Evolutionary conservation across 495 filamentous ascomycete species (phyloP).

Genomic region (Acidiella bohemica): DNA sequence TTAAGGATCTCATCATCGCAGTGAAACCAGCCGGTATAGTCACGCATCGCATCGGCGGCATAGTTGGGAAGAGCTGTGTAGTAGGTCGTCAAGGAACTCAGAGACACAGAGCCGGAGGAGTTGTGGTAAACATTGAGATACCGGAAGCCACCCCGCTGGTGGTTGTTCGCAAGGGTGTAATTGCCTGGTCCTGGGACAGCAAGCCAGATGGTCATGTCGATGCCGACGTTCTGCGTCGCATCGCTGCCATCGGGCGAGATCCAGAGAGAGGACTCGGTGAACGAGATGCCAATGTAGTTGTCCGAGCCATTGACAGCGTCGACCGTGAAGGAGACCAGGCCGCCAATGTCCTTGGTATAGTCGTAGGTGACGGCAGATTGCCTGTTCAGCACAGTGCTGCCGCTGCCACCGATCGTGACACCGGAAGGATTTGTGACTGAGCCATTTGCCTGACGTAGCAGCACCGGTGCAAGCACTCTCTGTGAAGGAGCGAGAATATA

Average conservation of each 20-base stretch:
- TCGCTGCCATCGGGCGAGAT: constrained; percentile 28
- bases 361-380: constrained; percentile 31
- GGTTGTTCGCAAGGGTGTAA: constrained; percentile 23
- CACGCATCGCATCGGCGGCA: constrained; percentile 10
- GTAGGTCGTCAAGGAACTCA: constrained; percentile 2
- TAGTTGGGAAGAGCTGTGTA: constrained; percentile 8
- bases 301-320: constrained; percentile 13
- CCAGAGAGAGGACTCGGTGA: constrained; percentile 31
- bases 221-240: constrained; percentile 26
- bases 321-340: constrained; percentile 27
- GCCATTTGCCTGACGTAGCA: constrained; percentile 25
- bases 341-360: constrained; percentile 31
- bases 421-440: constrained; percentile 21
- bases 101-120: not conserved
- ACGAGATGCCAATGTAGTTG: constrained; percentile 29
- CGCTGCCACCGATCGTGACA: constrained; percentile 17
- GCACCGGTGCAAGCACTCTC: constrained; percentile 18
- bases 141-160: constrained; percentile 30
- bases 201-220: constrained; percentile 26
- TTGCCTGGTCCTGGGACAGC: constrained; percentile 15
- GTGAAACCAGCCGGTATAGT: constrained; percentile 41
- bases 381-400: constrained; percentile 17
- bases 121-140: constrained; percentile 26
- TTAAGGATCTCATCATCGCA: constrained; percentile 42
- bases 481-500: constrained; percentile 32